phyloP scores from a whole-genome alignment of 768 basidiomycete genomes.

The Mycena indigotica region DNA sequence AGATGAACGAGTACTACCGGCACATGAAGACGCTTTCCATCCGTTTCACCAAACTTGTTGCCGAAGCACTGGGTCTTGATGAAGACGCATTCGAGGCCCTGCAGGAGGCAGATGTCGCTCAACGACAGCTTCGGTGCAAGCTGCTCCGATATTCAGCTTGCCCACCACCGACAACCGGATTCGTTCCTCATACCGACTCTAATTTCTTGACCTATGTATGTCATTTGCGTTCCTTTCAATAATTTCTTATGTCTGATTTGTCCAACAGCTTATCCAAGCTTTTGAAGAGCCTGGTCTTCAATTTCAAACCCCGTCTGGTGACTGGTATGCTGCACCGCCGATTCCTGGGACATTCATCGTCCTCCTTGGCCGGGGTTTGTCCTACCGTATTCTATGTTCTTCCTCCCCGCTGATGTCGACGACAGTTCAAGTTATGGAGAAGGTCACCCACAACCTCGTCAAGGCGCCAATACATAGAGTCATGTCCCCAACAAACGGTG shows the following conservation, averaged over 20 bases:
- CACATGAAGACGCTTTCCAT: constrained; percentile 12
- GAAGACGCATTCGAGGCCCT: constrained; percentile 15
- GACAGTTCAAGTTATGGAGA: constrained; percentile 11
- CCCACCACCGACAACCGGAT: constrained; percentile 9
- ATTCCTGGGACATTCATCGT: constrained; percentile 18
- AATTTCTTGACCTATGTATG: constrained; percentile 22
- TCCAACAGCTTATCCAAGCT: constrained; percentile 11
- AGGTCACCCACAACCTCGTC: constrained; percentile 13
- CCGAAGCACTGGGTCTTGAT: constrained; percentile 20
- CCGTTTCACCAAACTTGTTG: constrained; percentile 11
- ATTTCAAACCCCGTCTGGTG: constrained; percentile 7
- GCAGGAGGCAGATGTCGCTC: constrained; percentile 12
- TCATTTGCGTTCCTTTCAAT: background rate
- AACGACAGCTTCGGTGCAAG: constrained; percentile 22
- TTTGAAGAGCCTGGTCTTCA: constrained; percentile 14
- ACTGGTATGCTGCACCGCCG: constrained; percentile 15
- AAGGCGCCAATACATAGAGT: constrained; percentile 21
- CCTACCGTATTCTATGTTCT: no score
- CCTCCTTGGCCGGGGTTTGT: constrained; percentile 12
- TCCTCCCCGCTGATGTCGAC: background rate
- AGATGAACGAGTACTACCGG: constrained; percentile 14
- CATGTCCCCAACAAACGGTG: constrained; percentile 15
- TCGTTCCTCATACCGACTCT: constrained; percentile 18
- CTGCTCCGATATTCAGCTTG: constrained; percentile 15
- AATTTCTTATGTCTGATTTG: background rate